phyloP scores from a whole-genome alignment of 164 flowering plant species.

The Kalanchoe fedtschenkoi region DNA sequence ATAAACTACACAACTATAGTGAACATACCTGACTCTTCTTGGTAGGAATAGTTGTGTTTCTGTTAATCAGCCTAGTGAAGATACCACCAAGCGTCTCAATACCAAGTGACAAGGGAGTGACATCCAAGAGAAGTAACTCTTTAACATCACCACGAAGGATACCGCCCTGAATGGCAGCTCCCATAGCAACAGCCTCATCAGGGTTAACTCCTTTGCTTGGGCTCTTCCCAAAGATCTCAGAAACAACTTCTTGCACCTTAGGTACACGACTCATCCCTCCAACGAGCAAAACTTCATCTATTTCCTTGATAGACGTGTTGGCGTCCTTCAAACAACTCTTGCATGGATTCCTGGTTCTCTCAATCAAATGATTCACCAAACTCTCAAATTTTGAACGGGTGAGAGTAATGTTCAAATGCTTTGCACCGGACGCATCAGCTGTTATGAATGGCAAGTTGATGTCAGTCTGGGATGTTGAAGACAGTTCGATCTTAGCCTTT shows the following conservation, averaged over 20 bases:
- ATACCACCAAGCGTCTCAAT: conserved; percentile 30
- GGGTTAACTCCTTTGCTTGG: too few relatives aligned
- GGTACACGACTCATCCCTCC: conserved; percentile 34
- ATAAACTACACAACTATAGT: too few relatives aligned
- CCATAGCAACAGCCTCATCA: conserved; percentile 36
- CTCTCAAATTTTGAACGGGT: conserved; percentile 27
- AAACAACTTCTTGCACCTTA: conserved; percentile 23
- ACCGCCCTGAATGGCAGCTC: conserved; percentile 35
- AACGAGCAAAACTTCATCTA: conserved; percentile 28
- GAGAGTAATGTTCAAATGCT: too few relatives aligned
- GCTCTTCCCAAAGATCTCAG: conserved; percentile 21
- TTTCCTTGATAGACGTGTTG: conserved; percentile 15
- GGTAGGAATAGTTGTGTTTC: conserved; percentile 34
- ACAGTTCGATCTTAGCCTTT: conserved; percentile 30
- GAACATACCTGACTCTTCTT: too few relatives aligned
- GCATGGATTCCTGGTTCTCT: conserved; percentile 24
- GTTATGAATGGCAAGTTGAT: conserved; percentile 32
- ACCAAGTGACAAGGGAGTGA: conserved; percentile 30
- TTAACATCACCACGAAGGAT: conserved; percentile 24
- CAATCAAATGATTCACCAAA: conserved; percentile 20
- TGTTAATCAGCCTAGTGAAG: conserved; percentile 23
- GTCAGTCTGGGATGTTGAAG: conserved; percentile 28
- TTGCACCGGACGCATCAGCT: conserved; percentile 30
- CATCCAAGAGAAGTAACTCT: conserved; percentile 27
- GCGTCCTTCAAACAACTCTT: conserved; percentile 30